Evolutionary conservation across 768 basidiomycete genomes (phyloP), one percentile per base, ranked within the genome.

Genomic region (Lactarius hengduanensis): DNA sequence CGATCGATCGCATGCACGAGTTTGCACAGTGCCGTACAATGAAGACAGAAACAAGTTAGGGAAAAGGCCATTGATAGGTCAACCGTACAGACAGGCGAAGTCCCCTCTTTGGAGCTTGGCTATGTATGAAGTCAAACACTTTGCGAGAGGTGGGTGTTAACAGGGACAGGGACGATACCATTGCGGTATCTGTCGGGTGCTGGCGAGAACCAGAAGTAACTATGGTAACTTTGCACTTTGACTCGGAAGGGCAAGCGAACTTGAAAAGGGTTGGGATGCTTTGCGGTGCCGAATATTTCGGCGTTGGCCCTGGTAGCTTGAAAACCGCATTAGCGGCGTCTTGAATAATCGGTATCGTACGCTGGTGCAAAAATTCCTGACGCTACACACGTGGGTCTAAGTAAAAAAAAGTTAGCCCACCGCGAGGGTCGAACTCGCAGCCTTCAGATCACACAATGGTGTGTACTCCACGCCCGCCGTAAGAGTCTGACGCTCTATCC

Each of bases 401-500:
- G 10, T 18, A 45, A 28, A 63, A 67, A 67, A 47, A 15, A 9
- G 16, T 62, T 83, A 83, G 83, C 82, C 82, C 82, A 83, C 83
- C 82, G 82, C 82, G 82, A 82, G 83, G 81, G 82, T 83, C 82
- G 82, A 83, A 83, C 82, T 82, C 82, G 82, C 82, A 83, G 81
- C 82, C 83, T 83, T 83, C 81, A 82, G 82, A 82, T 82, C 54
- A 63, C 66, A 60, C 53, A 63, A 55, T 22, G 3, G 8, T 66
- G 56, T 57, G 36, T 26, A 41, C 13, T 58, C 61, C 43, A 65
- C 64, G 43, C 65, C 66, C 34, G 58, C 62, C 28, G 28, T 84
- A 84, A 83, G 82, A 83, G 82, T 83, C 82, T 84, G 82, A 83
- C 82, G 82, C 82, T 84, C 83, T 83, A 84, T 83, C 82, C 82